These are phyloP conservation scores for Colletotrichum ledebouriae DNA, from an alignment of 2,329 filamentous ascomycete species.

Conservation along the genomic window DNA sequence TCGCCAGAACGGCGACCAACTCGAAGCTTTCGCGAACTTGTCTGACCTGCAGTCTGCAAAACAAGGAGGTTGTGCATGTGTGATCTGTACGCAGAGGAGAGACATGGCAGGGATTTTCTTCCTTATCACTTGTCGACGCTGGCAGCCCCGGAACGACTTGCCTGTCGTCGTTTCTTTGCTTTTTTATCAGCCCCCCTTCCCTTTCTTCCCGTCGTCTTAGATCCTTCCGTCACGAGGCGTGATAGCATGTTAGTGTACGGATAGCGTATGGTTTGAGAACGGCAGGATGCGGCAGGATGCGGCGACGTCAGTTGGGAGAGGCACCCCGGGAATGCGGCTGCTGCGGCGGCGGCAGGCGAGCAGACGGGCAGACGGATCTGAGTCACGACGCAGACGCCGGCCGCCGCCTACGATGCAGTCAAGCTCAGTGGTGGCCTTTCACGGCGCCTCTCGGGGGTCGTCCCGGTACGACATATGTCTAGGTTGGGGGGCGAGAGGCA, in stretches of 20 bases:
- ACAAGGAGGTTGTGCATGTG: slow-evolving; percentile 27
- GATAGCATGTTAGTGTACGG: background rate
- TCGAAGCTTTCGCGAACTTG: slow-evolving; percentile 1
- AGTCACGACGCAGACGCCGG: slow-evolving; percentile 21
- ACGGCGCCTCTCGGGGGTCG: slow-evolving; percentile 23
- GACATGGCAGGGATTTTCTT: slow-evolving; percentile 15
- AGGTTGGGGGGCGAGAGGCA: background rate
- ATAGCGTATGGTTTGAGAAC: background rate
- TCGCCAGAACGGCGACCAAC: background rate
- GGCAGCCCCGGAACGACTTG: slow-evolving; percentile 25
- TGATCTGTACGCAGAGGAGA: slow-evolving; percentile 7
- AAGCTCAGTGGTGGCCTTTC: background rate
- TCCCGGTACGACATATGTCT: slow-evolving; percentile 24
- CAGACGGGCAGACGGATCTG: background rate
- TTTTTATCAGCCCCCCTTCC: background rate
- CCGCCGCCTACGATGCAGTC: background rate
- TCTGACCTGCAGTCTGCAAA: slow-evolving; percentile 31
- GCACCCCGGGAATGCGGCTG: background rate
- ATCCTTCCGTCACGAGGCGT: background rate
- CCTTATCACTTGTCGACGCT: background rate
- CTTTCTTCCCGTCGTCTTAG: background rate
- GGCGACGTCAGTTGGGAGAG: slow-evolving; percentile 1
- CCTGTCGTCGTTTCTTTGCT: background rate
- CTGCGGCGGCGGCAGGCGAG: background rate
- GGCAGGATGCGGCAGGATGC: background rate